Conservation (phyloP, 208 protist genomes). For the Crithidia brevicula region DNA sequence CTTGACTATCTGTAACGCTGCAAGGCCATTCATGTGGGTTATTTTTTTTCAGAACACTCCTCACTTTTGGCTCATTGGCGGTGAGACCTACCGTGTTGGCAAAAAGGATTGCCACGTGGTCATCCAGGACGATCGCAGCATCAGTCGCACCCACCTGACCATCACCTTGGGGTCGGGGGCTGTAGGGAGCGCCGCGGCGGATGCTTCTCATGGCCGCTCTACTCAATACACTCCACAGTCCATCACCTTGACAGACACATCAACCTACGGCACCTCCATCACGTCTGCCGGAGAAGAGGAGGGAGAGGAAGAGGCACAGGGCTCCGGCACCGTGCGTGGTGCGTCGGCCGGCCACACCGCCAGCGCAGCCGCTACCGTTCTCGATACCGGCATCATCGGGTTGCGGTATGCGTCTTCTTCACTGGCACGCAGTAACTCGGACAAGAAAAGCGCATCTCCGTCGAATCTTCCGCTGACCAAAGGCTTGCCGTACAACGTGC, state of each 20-base stretch:
- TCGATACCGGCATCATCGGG: constrained; percentile 23
- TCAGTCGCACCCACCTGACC: constrained; percentile 80
- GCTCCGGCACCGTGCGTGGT: constrained; percentile 2
- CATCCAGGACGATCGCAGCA: constrained; percentile 73
- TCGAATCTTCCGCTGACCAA: constrained; percentile 26
- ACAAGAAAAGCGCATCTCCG: background rate
- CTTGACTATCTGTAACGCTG: background rate
- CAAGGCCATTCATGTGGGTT: constrained; percentile 77
- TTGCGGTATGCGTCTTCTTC: constrained; percentile 15
- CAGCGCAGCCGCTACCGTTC: background rate
- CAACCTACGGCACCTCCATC: constrained; percentile 70
- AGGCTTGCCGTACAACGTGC: constrained; percentile 38
- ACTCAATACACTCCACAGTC: constrained; percentile 16
- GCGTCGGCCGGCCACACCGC: background rate
- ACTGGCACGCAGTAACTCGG: background rate
- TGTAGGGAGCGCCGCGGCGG: background rate
- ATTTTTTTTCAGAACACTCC: constrained; percentile 65
- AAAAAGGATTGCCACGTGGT: constrained; percentile 69
- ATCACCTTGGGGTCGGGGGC: constrained; percentile 35
- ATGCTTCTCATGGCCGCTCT: background rate
- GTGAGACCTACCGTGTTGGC: constrained; percentile 61
- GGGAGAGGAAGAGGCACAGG: constrained; percentile 14
- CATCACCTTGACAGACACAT: constrained; percentile 70
- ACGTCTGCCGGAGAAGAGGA: constrained; percentile 14
- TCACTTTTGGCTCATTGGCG: constrained; percentile 68